Conservation (phyloP, 768 basidiomycete species). For the Naematelia aurantialba region DNA sequence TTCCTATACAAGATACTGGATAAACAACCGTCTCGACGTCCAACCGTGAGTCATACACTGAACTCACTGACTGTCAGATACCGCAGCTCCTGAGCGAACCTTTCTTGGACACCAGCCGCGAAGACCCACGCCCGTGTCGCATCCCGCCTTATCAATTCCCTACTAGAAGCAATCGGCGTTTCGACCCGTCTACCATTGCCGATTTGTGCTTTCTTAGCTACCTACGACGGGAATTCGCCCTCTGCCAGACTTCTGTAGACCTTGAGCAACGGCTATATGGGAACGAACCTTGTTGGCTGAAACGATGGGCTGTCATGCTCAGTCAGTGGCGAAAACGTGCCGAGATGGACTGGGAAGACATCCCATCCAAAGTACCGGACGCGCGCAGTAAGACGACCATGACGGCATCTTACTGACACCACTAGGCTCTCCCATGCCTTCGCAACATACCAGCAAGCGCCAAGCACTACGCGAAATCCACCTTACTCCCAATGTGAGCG, state of each 20-base stretch:
- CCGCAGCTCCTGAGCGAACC: slow-evolving; percentile 40
- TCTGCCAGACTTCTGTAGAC: slow-evolving; percentile 25
- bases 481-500: slow-evolving; percentile 22
- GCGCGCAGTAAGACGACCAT: slow-evolving; percentile 1
- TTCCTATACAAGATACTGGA: slow-evolving; percentile 38
- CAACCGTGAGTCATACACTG: slow-evolving; percentile 31
- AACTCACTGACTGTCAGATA: slow-evolving; percentile 23
- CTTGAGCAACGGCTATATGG: slow-evolving; percentile 11
- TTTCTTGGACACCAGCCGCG: slow-evolving; percentile 16
- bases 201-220: slow-evolving; percentile 35
- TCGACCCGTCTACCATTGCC: slow-evolving; percentile 11
- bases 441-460: slow-evolving; percentile 3
- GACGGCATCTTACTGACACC: too few species aligned
- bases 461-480: slow-evolving; percentile 28
- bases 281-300: slow-evolving; percentile 33
- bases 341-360: slow-evolving; percentile 36
- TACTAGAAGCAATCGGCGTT: background rate
- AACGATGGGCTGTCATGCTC: slow-evolving; percentile 36
- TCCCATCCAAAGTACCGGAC: slow-evolving; percentile 4
- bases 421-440: too few species aligned
- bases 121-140: slow-evolving; percentile 17
- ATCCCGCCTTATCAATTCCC: slow-evolving; percentile 10
- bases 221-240: slow-evolving; percentile 15
- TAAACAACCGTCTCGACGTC: slow-evolving; percentile 27
- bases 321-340: slow-evolving; percentile 24